Conservation (phyloP, 257 asterid species). For the Forsythia suspensa region DNA sequence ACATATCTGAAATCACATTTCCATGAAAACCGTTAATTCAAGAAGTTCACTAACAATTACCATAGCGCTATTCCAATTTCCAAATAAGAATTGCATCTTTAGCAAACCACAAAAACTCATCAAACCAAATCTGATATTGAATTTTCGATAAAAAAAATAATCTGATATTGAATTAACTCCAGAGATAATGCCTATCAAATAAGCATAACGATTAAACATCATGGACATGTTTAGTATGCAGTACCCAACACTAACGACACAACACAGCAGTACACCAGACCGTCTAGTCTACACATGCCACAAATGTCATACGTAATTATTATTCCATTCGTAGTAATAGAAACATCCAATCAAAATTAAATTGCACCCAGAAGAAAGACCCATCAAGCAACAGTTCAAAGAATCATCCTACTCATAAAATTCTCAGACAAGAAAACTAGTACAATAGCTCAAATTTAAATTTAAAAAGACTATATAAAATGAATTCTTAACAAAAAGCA, state of each 20-base stretch:
- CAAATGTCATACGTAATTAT: background rate
- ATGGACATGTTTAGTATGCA: background rate
- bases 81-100: too few species aligned
- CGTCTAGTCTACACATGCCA: background rate
- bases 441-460: background rate
- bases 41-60: too few species aligned
- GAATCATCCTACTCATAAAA: background rate
- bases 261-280: background rate
- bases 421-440: background rate
- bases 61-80: too few species aligned
- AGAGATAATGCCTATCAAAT: background rate
- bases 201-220: background rate
- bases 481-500: background rate
- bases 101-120: too few species aligned
- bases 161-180: too few species aligned
- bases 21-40: too few species aligned
- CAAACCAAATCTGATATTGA: too few species aligned
- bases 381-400: background rate
- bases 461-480: background rate
- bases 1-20: background rate
- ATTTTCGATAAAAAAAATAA: too few species aligned
- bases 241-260: background rate
- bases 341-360: background rate
- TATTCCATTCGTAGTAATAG: background rate
- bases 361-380: background rate